phyloP scores from a whole-genome alignment of 1,284 basidiomycete species.

The Taiwanofungus camphoratus region DNA sequence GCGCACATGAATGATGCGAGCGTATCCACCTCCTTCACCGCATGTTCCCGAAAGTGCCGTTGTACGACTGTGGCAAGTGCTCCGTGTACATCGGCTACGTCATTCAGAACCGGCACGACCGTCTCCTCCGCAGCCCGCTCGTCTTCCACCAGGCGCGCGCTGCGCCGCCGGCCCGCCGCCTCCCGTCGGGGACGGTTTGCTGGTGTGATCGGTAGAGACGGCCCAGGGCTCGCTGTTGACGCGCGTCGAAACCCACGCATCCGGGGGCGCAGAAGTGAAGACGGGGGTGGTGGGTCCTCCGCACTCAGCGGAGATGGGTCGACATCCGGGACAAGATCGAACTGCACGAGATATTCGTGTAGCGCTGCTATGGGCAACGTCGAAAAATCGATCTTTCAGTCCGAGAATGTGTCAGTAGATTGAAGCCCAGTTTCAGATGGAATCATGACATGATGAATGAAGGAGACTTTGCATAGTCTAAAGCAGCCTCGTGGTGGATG shows the following conservation, averaged over 20 bases:
- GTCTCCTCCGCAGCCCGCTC: conserved; percentile 32
- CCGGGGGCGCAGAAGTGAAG: conserved; percentile 44
- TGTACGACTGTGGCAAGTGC: conserved; percentile 63
- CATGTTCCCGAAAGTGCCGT: conserved; percentile 57
- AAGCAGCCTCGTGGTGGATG: too few species aligned
- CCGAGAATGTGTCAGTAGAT: too few species aligned
- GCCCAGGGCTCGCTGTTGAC: conserved; percentile 24
- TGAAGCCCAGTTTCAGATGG: too few species aligned
- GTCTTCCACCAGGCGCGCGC: conserved; percentile 64
- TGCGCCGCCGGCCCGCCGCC: conserved; percentile 52
- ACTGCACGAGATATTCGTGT: conserved; percentile 64
- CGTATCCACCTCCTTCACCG: conserved; percentile 70
- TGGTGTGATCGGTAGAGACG: conserved; percentile 41
- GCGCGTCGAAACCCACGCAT: conserved; percentile 34
- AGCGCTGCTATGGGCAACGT: conserved; percentile 54
- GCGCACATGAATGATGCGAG: conserved; percentile 72
- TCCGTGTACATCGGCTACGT: conserved; percentile 57
- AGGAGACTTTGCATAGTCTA: too few species aligned
- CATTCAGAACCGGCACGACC: conserved; percentile 57
- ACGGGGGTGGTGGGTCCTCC: conserved; percentile 63
- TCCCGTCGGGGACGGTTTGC: conserved; percentile 67
- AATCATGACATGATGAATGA: too few species aligned
- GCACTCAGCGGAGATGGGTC: conserved; percentile 62
- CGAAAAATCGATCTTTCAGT: conserved; percentile 75
- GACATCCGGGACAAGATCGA: conserved; percentile 61